Base-by-base conservation (phyloP, 495 filamentous ascomycete species). In the Daldinia caldariorum region DNA sequence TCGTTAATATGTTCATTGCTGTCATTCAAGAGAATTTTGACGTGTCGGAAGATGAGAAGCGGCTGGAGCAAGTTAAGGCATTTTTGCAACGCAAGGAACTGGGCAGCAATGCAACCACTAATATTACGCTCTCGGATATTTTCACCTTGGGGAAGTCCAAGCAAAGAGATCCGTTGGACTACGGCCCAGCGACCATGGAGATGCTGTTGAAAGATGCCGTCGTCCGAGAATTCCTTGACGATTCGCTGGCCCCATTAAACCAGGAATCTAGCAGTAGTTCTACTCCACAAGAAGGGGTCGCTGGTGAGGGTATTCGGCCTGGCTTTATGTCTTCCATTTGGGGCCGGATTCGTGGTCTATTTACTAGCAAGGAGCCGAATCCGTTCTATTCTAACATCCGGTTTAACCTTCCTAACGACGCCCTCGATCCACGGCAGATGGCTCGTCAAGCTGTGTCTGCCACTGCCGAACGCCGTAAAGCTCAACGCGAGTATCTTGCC, bases 1-100 rank as follows among this genome's bases (percentile, higher is more conserved):
- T 98, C 50, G 83, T 99, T 83, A 99, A 97, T 76, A 99, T 99
- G 95, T 99, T 99, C 81, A 99, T 99, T 91, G 95, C 95, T 81
- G 95, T 99, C 81, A 97, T 99, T 64, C 95, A 99, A 79, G 95
- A 99, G 77, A 99, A 97, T 76, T 99, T 99, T 76, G 95, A 99
- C 80, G 93, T 99, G n/a, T 94, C 93, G 7, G 95, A 99, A 78
- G 96, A 99, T 74, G 93, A 97, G 79, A 99, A 99, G 78, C 94
- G 95, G 29, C 82, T 97, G 62, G 91, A 97, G 73, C 95, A 99
- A 80, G 93, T 99, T 56, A 92, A 92, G 72, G 89, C 94, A 6
- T 98, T 99, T 73, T 79, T 99, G 47, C 92, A 97, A 72, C 91
- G 93, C 65, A 94, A 94, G 72, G 94, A 98, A 71, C 84, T 97